These are phyloP conservation scores for Didymella keratinophila DNA, from an alignment of 2,329 filamentous ascomycete species.

Conservation along the genomic window DNA sequence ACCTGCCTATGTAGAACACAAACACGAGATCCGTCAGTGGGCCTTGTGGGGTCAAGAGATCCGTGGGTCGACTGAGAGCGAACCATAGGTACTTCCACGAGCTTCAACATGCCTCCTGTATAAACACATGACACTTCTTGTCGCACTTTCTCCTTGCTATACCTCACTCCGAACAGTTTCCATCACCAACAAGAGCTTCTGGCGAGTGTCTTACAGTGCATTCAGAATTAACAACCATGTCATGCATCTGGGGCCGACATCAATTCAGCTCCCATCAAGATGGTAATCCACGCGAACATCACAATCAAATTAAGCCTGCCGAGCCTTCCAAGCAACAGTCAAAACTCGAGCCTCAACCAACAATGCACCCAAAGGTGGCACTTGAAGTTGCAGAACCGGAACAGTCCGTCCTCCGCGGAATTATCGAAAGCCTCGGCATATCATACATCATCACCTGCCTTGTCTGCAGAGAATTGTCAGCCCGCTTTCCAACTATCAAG, in stretches of 20 bases:
- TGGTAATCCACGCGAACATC: too few species aligned
- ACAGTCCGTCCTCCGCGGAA: background rate
- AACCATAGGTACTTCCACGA: too few species aligned
- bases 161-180: background rate
- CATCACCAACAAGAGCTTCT: background rate
- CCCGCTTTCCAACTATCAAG: background rate
- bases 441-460: background rate
- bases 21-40: too few species aligned
- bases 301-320: background rate
- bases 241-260: background rate
- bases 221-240: background rate
- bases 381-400: background rate
- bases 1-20: slow-evolving; percentile 40
- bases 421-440: background rate
- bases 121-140: background rate
- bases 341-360: background rate
- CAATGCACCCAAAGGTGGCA: background rate
- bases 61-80: too few species aligned
- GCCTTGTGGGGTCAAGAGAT: too few species aligned
- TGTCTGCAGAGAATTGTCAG: background rate
- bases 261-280: background rate
- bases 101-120: too few species aligned
- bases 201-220: background rate
- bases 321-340: background rate
- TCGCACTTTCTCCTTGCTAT: background rate